These are phyloP conservation scores for Skeletonema costatum DNA, from an alignment of 108 stramenopile genomes.

Conservation along the genomic window DNA sequence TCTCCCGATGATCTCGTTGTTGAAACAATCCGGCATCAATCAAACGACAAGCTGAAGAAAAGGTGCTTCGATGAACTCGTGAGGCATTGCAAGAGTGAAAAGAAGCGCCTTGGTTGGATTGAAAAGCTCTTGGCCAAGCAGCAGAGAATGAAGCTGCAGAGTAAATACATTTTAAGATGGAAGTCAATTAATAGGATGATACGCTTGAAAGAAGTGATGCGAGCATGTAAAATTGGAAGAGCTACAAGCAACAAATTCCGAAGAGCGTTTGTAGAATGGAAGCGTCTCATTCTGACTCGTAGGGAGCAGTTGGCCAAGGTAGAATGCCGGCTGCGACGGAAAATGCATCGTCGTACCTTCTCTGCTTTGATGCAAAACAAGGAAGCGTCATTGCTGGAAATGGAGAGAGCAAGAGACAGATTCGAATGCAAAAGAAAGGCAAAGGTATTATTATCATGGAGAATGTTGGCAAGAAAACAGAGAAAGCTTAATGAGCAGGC, in stretches of 20 bases:
- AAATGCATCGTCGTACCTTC: not conserved
- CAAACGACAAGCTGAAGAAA: conserved; percentile 3
- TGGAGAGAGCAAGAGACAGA: not conserved
- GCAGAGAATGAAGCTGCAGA: conserved; percentile 1
- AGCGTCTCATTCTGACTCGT: not conserved
- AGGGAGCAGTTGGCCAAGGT: not conserved
- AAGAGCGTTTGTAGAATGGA: conserved; percentile 18
- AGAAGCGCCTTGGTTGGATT: conserved; percentile 22
- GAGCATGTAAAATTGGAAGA: conserved; percentile 21
- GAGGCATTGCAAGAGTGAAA: conserved; percentile 1
- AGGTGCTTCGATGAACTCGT: not conserved
- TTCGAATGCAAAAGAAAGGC: not conserved
- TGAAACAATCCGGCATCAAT: not conserved
- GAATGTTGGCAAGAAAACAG: not conserved
- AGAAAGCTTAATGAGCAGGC: not conserved
- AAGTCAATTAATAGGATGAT: conserved; percentile 11
- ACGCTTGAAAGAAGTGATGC: conserved; percentile 7
- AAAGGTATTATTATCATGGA: not conserved
- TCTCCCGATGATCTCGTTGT: not conserved
- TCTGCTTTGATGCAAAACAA: not conserved
- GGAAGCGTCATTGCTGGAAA: not conserved
- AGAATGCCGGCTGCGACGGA: not conserved
- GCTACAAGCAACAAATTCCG: conserved; percentile 21
- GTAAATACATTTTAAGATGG: conserved; percentile 15
- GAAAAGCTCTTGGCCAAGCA: conserved; percentile 14